Percentiles rank a stretch among this genome's conserved stretches.
Evolutionary conservation across 768 basidiomycete species (phyloP).

Genomic region (Cystofilobasidium capitatum): DNA sequence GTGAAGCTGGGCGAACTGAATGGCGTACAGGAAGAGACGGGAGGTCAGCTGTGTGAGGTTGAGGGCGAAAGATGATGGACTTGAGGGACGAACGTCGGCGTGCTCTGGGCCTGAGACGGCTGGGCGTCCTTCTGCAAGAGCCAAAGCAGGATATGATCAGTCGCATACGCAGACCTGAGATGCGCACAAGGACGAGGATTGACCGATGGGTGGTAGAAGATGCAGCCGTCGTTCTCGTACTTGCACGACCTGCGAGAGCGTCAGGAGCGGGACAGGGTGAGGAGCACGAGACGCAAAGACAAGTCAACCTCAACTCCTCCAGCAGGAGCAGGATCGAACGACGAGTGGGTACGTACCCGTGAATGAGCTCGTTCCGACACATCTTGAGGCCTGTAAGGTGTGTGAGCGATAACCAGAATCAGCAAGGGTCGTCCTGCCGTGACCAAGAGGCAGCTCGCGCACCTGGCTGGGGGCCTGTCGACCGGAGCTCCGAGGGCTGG

Average conservation of each 20-base stretch:
- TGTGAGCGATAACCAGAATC: no score
- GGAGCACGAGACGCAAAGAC: neutral
- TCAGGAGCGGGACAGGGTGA: no score
- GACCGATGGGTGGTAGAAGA: constrained; percentile 15
- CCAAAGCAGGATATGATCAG: neutral
- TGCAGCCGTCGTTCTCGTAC: constrained; percentile 10
- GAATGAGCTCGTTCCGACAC: constrained; percentile 22
- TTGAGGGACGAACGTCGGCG: neutral
- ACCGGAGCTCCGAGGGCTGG: neutral
- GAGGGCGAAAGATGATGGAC: constrained; percentile 1
- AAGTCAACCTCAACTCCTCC: no score
- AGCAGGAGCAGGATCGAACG: no score
- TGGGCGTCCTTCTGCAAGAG: no score
- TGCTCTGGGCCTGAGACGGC: neutral
- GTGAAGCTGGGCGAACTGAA: neutral
- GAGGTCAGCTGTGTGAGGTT: neutral
- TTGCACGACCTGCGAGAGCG: constrained; percentile 4
- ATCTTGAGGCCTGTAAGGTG: constrained; percentile 11
- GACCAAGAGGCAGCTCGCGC: no score
- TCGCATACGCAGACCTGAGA: neutral
- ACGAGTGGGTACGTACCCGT: constrained; percentile 6
- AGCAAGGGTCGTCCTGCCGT: no score
- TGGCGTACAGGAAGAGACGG: neutral
- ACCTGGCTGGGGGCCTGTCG: neutral
- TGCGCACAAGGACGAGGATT: neutral